A percentile compares a stretch with the other conserved stretches of the same genome.
phyloP scores from a whole-genome alignment of 768 basidiomycete genomes.

The Hericium alpestre region DNA sequence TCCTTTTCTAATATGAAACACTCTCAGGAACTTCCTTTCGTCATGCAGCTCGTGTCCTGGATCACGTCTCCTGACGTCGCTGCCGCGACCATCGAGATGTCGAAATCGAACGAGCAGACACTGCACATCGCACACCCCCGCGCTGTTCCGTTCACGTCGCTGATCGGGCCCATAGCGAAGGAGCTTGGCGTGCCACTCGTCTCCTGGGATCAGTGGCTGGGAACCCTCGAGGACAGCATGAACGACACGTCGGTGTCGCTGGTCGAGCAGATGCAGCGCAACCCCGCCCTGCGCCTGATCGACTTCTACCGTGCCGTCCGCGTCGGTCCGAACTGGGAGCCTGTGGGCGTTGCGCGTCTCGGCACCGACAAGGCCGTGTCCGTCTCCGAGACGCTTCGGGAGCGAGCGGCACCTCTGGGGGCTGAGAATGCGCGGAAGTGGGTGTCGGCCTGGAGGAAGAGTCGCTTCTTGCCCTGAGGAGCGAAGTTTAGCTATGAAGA shows the following conservation, averaged over 20 bases:
- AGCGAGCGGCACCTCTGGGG: constrained; percentile 2
- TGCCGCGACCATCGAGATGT: constrained; percentile 16
- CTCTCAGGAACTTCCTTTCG: background rate
- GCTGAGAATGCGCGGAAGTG: constrained; percentile 10
- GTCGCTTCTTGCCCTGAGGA: constrained; percentile 6
- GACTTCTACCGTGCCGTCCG: constrained; percentile 10
- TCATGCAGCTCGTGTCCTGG: constrained; percentile 15
- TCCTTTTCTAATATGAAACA: background rate
- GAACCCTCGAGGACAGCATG: constrained; percentile 8
- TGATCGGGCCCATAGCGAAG: constrained; percentile 12
- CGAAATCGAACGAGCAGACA: constrained; percentile 4
- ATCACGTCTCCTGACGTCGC: constrained; percentile 18
- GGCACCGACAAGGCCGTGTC: constrained; percentile 7
- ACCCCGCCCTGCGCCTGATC: constrained; percentile 11
- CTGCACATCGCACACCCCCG: constrained; percentile 16
- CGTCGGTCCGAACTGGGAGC: constrained; percentile 13
- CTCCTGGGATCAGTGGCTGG: constrained; percentile 16
- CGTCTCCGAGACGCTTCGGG: constrained; percentile 9
- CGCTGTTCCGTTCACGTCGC: constrained; percentile 12
- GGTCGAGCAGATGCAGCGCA: constrained; percentile 9
- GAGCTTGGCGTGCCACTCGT: constrained; percentile 15
- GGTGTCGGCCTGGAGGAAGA: constrained; percentile 8
- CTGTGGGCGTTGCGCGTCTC: constrained; percentile 14
- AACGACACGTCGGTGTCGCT: background rate
- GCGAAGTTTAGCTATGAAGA: background rate